A percentile compares a stretch with the other conserved stretches of the same genome.
These are phyloP conservation scores for Rutstroemia sydowiana DNA, from an alignment of 2,329 filamentous ascomycete species.

Conservation along the genomic window DNA sequence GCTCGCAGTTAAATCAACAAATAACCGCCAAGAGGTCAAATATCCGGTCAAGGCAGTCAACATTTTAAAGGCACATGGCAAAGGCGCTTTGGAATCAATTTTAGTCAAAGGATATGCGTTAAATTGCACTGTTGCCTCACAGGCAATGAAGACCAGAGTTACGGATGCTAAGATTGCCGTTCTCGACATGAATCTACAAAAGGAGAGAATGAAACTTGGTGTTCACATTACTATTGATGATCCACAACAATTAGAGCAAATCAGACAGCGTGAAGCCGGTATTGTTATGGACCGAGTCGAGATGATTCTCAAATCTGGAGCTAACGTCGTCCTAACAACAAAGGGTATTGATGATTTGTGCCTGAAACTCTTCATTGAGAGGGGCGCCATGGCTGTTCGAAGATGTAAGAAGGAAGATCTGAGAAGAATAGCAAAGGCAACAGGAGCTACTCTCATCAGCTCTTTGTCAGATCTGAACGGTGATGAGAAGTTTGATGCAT, in stretches of 20 bases:
- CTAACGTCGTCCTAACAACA: constrained; percentile 92
- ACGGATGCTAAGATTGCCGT: constrained; percentile 94
- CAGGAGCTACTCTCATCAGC: constrained; percentile 86
- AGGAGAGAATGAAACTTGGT: constrained; percentile 98
- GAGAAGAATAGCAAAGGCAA: constrained; percentile 89
- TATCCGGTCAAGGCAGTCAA: constrained; percentile 99
- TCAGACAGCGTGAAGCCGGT: constrained; percentile 82
- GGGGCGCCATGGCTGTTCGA: constrained; percentile 89
- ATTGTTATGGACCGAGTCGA: constrained; percentile 92
- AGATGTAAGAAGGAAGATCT: constrained; percentile 99
- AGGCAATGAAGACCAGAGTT: constrained; percentile 93
- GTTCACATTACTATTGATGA: constrained; percentile 98
- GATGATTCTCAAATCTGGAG: constrained; percentile 95
- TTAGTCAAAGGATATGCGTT: constrained; percentile 94
- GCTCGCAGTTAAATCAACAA: constrained; percentile 86
- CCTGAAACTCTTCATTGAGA: constrained; percentile 90
- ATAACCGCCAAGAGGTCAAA: constrained; percentile 84
- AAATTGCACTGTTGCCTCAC: constrained; percentile 97
- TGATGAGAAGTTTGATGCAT: constrained; percentile 91
- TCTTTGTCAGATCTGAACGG: constrained; percentile 94
- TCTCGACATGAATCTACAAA: constrained; percentile 96
- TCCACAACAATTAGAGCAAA: constrained; percentile 94
- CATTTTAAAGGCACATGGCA: constrained; percentile 95
- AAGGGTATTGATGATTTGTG: constrained; percentile 98
- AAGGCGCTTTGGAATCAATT: constrained; percentile 79